phyloP scores from a whole-genome alignment of 305 asterid genomes.

The Solanum aculeatissimum region DNA sequence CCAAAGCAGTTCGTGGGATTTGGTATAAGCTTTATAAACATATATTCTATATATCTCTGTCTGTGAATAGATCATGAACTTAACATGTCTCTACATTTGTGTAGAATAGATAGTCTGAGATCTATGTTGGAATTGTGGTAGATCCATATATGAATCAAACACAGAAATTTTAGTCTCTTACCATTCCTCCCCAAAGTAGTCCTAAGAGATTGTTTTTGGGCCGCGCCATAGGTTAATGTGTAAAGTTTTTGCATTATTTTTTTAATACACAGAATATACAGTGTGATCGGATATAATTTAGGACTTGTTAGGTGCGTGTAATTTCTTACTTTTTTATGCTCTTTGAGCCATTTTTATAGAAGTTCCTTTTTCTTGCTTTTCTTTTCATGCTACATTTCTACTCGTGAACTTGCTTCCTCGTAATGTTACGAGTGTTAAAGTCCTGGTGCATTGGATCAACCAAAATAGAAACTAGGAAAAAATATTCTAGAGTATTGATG shows the following conservation, averaged over 20 bases:
- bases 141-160: neutral
- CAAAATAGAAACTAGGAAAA: too few species aligned
- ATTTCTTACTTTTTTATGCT: neutral
- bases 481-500: too few species aligned
- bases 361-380: too few species aligned
- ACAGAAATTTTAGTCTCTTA: neutral
- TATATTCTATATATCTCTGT: neutral
- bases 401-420: too few species aligned
- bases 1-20: too few species aligned
- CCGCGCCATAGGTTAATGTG: neutral
- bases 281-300: neutral
- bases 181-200: neutral
- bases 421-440: too few species aligned
- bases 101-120: neutral
- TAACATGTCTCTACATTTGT: neutral
- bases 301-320: neutral
- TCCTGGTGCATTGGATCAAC: too few species aligned
- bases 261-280: neutral
- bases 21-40: too few species aligned
- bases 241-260: neutral
- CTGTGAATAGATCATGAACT: neutral
- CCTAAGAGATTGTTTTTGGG: neutral
- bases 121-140: neutral
- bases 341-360: neutral
- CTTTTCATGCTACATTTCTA: too few species aligned